phyloP scores from a whole-genome alignment of 306 rosid species.

The Styphnolobium japonicum region DNA sequence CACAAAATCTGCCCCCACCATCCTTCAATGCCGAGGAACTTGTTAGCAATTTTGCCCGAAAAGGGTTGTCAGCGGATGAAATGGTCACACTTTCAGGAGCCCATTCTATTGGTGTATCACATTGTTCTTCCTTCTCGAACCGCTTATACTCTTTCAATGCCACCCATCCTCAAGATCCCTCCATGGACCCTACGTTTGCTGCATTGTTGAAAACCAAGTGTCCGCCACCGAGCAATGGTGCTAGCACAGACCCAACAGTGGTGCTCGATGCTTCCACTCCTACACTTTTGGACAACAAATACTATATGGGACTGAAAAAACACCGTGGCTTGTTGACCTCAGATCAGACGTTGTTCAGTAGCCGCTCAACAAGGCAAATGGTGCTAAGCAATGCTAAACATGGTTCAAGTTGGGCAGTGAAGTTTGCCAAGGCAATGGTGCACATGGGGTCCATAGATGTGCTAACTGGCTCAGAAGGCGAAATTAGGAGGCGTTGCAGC shows the following conservation, averaged over 20 bases:
- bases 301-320: conserved; percentile 17
- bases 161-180: conserved; percentile 34
- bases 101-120: conserved; percentile 43
- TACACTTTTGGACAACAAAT: conserved; percentile 37
- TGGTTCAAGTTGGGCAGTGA: conserved; percentile 21
- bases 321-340: conserved; percentile 41
- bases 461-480: conserved; percentile 30
- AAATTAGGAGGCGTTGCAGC: conserved; percentile 31
- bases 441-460: conserved; percentile 44
- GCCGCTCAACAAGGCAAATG: conserved; percentile 21
- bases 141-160: conserved; percentile 41
- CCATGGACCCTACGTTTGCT: conserved; percentile 31
- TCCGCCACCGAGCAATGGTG: background rate
- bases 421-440: conserved; percentile 45
- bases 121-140: conserved; percentile 33
- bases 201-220: conserved; percentile 31
- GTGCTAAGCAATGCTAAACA: conserved; percentile 28
- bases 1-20: conserved; percentile 31
- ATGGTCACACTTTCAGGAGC: conserved; percentile 51
- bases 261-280: conserved; percentile 35
- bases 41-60: background rate
- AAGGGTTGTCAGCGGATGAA: conserved; percentile 40
- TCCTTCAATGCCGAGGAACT: conserved; percentile 3
- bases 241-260: conserved; percentile 6
- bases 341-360: conserved; percentile 25